phyloP scores from a whole-genome alignment of 108 stramenopile genomes.

The Nitzschia sp. region DNA sequence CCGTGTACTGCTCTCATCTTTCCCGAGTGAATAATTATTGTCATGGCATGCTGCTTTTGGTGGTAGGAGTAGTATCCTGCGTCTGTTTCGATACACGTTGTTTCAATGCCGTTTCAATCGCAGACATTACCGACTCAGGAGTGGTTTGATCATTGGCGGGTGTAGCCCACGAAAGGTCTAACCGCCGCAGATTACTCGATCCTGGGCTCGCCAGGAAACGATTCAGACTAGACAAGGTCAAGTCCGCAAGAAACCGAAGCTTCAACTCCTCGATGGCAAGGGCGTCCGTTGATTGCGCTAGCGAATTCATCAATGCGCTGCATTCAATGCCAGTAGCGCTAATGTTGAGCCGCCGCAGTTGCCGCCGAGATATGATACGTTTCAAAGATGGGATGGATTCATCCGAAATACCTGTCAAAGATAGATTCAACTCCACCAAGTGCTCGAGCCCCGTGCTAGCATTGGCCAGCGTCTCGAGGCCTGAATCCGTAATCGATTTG shows the following conservation, averaged over 20 bases:
- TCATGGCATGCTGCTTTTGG: neutral
- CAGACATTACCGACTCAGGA: neutral
- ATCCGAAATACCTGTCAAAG: slow-evolving; percentile 18
- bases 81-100: neutral
- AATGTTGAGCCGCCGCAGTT: neutral
- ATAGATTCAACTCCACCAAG: slow-evolving; percentile 12
- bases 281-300: neutral
- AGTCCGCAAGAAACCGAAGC: neutral
- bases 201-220: neutral
- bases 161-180: neutral
- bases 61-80: neutral
- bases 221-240: neutral
- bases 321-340: neutral
- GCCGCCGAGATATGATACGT: neutral
- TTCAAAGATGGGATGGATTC: neutral
- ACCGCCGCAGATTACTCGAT: neutral
- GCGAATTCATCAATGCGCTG: neutral
- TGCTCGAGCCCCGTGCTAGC: neutral
- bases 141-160: neutral
- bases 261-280: neutral
- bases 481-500: slow-evolving; percentile 14
- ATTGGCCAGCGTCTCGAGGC: neutral
- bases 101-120: neutral
- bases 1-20: too few relatives aligned
- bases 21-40: too few relatives aligned